Percentiles rank a stretch among this genome's conserved stretches.
Evolutionary conservation across 2,329 filamentous ascomycete species (phyloP).

Genomic region (Botrytis squamosa): DNA sequence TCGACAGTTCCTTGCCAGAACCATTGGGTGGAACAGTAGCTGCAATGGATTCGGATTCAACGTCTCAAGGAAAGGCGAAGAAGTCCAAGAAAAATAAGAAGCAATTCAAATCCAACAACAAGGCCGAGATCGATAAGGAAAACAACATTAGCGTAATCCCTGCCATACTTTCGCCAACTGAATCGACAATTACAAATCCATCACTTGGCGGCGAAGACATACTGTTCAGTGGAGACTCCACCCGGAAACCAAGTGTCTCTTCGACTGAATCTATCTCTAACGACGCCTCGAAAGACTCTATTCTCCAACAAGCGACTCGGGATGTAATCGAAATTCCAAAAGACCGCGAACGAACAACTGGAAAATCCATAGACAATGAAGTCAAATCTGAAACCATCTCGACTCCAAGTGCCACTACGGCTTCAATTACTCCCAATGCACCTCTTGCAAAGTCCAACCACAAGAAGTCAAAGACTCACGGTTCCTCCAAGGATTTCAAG

Average conservation of each 20-base stretch:
- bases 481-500: constrained; percentile 13
- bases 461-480: background rate
- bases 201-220: constrained; percentile 17
- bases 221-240: constrained; percentile 23
- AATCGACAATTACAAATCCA: background rate
- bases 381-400: background rate
- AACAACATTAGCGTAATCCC: background rate
- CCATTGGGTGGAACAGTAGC: background rate
- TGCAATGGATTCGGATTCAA: background rate
- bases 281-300: background rate
- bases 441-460: background rate
- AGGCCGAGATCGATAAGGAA: background rate
- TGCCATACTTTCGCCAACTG: background rate
- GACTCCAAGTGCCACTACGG: background rate
- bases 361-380: background rate
- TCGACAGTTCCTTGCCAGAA: background rate
- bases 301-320: background rate
- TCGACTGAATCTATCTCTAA: background rate
- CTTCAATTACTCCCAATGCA: background rate
- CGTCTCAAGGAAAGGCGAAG: constrained; percentile 5
- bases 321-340: background rate
- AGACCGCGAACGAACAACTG: background rate
- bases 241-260: constrained; percentile 24
- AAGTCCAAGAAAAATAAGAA: constrained; percentile 20
- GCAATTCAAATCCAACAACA: constrained; percentile 8